phyloP scores from a whole-genome alignment of 768 basidiomycete species.

The Boletus insuetus region DNA sequence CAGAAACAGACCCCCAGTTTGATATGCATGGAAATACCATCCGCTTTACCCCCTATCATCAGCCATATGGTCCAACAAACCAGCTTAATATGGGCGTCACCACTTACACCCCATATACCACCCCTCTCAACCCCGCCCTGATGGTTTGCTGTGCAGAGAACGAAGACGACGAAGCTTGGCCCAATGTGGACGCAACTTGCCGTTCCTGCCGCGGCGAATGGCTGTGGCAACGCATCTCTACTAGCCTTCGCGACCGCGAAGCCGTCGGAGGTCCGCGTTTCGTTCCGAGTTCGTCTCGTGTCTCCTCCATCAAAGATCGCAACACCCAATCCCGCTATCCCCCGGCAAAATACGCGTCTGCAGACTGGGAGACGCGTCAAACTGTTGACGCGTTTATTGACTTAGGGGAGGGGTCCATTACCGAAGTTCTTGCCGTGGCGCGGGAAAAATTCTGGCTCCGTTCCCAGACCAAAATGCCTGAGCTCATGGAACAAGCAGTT shows the following conservation, averaged over 20 bases:
- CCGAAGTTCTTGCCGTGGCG: constrained; percentile 57
- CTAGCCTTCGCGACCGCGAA: constrained; percentile 48
- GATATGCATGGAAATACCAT: constrained; percentile 31
- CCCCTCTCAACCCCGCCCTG: constrained; percentile 25
- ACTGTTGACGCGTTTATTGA: constrained; percentile 72
- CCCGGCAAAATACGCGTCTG: constrained; percentile 29
- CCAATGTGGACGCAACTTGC: constrained; percentile 64
- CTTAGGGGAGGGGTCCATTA: constrained; percentile 64
- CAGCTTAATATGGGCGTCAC: constrained; percentile 22
- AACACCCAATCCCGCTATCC: constrained; percentile 19
- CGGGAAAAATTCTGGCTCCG: constrained; percentile 73
- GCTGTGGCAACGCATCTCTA: constrained; percentile 58
- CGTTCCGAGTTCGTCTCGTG: constrained; percentile 18
- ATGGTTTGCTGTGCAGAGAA: constrained; percentile 60
- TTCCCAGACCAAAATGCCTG: constrained; percentile 59
- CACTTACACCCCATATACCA: constrained; percentile 25
- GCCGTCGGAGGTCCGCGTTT: constrained; percentile 51
- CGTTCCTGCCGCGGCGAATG: constrained; percentile 62
- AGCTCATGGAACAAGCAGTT: constrained; percentile 65
- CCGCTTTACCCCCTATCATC: constrained; percentile 32
- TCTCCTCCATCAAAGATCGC: constrained; percentile 15
- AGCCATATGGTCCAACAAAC: constrained; percentile 25
- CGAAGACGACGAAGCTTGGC: constrained; percentile 70
- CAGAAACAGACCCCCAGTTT: constrained; percentile 38
- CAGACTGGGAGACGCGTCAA: constrained; percentile 68